These are phyloP conservation scores for Aureobasidium leucospermi DNA, from an alignment of 2,329 filamentous ascomycete genomes.

Conservation along the genomic window DNA sequence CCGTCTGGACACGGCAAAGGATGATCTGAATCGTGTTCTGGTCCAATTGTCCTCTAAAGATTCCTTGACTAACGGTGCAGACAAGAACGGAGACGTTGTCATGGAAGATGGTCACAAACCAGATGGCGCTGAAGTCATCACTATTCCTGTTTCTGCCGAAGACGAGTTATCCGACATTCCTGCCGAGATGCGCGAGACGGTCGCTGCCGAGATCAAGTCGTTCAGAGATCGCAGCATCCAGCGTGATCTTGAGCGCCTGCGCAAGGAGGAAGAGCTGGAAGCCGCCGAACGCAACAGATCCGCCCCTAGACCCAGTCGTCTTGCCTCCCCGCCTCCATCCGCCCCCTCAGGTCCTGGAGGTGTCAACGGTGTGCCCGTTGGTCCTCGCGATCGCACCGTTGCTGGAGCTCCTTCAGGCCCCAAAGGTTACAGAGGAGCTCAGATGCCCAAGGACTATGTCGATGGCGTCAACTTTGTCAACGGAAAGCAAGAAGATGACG, in stretches of 20 bases:
- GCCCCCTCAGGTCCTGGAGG: slow-evolving; percentile 49
- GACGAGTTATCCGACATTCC: slow-evolving; percentile 95
- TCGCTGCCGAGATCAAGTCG: slow-evolving; percentile 86
- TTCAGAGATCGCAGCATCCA: slow-evolving; percentile 89
- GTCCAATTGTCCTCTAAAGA: slow-evolving; percentile 25
- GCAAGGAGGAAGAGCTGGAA: slow-evolving; percentile 87
- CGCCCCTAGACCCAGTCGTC: slow-evolving; percentile 53
- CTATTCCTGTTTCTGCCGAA: slow-evolving; percentile 74
- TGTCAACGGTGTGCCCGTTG: slow-evolving; percentile 70
- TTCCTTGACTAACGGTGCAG: slow-evolving; percentile 30
- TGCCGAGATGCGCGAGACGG: slow-evolving; percentile 89
- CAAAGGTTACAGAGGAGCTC: slow-evolving; percentile 49
- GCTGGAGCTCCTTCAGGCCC: slow-evolving; percentile 70
- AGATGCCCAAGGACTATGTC: slow-evolving; percentile 64
- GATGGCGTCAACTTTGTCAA: slow-evolving; percentile 79
- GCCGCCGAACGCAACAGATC: slow-evolving; percentile 72
- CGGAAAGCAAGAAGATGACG: slow-evolving; percentile 72
- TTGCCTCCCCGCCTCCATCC: slow-evolving; percentile 60
- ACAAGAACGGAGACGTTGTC: slow-evolving; percentile 58
- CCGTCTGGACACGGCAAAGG: slow-evolving; percentile 61
- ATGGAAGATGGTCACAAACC: slow-evolving; percentile 59
- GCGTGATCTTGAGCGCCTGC: slow-evolving; percentile 78
- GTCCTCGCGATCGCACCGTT: slow-evolving; percentile 59
- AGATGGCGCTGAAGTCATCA: slow-evolving; percentile 73
- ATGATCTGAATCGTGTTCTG: slow-evolving; percentile 60